phyloP scores from a whole-genome alignment of 2,329 filamentous ascomycete species.

The Neocucurbitaria cava region DNA sequence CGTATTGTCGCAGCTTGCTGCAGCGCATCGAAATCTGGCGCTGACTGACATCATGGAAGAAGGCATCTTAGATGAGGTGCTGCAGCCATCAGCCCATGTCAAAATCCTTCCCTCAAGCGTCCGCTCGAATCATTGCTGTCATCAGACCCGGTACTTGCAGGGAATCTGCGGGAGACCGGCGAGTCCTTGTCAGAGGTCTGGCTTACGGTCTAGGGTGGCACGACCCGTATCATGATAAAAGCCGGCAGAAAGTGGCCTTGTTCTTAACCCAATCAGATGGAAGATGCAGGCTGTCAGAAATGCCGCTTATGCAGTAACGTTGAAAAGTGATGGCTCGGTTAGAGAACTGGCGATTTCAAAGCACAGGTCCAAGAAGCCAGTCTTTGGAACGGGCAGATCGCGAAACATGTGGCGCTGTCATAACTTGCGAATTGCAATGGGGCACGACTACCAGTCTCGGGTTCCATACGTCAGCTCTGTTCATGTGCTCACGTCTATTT shows the following conservation, averaged over 20 bases:
- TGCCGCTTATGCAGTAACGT: conserved; percentile 50
- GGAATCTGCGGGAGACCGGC: conserved; percentile 40
- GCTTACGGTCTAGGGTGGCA: conserved; percentile 40
- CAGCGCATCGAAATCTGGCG: conserved; percentile 29
- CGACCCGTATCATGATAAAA: conserved; percentile 37
- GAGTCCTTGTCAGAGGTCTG: conserved; percentile 32
- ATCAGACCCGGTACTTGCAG: conserved; percentile 29
- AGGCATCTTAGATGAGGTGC: conserved; percentile 29
- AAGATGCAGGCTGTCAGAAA: conserved; percentile 31
- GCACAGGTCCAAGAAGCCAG: conserved; percentile 23
- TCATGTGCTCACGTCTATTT: conserved; percentile 10
- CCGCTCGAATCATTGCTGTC: conserved; percentile 38
- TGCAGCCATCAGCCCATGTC: conserved; percentile 48
- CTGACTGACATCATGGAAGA: conserved; percentile 44
- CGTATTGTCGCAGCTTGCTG: conserved; percentile 18
- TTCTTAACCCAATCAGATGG: conserved; percentile 33
- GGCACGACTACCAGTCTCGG: conserved; percentile 21
- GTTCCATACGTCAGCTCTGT: conserved; percentile 26
- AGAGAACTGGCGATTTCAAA: conserved; percentile 43
- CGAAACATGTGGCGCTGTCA: conserved; percentile 31
- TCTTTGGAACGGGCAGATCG: conserved; percentile 20
- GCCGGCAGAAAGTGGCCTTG: conserved; percentile 35
- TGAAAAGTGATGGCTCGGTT: conserved; percentile 42
- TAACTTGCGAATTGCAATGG: conserved; percentile 16
- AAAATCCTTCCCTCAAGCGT: conserved; percentile 37